Evolutionary conservation across 2,329 filamentous ascomycete species (phyloP), one percentile per base, ranked within the genome.

Genomic region (Tolypocladium nubicola): DNA sequence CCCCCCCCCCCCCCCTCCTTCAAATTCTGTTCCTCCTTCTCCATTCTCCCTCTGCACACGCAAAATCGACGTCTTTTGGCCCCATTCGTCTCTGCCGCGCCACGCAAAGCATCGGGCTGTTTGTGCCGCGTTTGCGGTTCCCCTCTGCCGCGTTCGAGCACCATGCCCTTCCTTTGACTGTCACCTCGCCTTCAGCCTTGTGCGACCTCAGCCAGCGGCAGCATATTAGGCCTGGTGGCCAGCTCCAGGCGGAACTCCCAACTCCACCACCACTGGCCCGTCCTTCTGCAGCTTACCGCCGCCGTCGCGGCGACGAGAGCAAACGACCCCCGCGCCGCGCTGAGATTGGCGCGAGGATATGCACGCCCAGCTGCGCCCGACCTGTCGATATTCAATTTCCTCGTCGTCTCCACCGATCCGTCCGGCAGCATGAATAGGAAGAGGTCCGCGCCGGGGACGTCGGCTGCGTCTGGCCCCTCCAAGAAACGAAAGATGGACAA

Each of bases 401-500:
- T 65, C 56, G 53, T 45, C 52, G 35, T 33, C 47, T 53, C 56
- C 38, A 38, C 35, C 30, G 41, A 33, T 19, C 35, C 45, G 40
- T 56, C 49, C 33, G 37, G 26, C 58, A 58, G 56, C 26, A 71
- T 70, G 62, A 68, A 66, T 56, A 70, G 64, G 52, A 73, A 70
- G 59, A 67, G 68, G 40, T 53, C 61, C 39, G 68, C 66, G 37
- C 52, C 58, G 61, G 43, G 56, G 58, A 58, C 40, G 57, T 61
- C 19, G 49, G 60, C 61, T 13, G 59, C 56, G 53, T 23, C 55
- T 56, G 55, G 59, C 60, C 52, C 62, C 19, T 63, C 68, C 21
- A 79, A 76, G 66, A 81, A 81, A 68, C 73, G 77, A 57, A 82
- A 79, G 70, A 67, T 69, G 52, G 78, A 79, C 53, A 72, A 70